phyloP scores from a whole-genome alignment of 164 flowering plant species.

The Warburgia ugandensis region DNA sequence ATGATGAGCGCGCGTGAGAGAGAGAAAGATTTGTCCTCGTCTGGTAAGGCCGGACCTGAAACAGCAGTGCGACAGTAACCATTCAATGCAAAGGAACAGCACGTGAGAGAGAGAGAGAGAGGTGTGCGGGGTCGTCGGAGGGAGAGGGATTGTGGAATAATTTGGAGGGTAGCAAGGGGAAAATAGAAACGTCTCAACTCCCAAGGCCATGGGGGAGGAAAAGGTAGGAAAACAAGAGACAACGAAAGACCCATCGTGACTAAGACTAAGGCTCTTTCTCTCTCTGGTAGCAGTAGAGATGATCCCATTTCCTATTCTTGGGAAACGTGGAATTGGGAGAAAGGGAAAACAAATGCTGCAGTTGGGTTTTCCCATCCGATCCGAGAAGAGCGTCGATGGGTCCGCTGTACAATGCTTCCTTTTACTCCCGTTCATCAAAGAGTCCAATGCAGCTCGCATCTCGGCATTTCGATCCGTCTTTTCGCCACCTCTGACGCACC shows the following conservation, averaged over 20 bases:
- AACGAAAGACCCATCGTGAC: too few species aligned
- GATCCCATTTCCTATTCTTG: too few species aligned
- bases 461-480: conserved; percentile 14
- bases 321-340: not conserved
- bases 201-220: too few species aligned
- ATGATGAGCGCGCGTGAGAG: too few species aligned
- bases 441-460: not conserved
- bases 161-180: too few species aligned
- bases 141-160: too few species aligned
- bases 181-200: too few species aligned
- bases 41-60: conserved; percentile 2
- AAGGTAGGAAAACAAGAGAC: too few species aligned
- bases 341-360: not conserved
- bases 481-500: conserved; percentile 14
- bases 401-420: conserved; percentile 2
- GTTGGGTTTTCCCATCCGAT: conserved; percentile 1
- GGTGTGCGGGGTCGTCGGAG: too few species aligned
- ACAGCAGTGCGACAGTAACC: conserved; percentile 3
- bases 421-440: not conserved
- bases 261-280: too few species aligned
- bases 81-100: conserved; percentile 2
- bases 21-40: too few species aligned
- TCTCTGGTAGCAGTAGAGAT: too few species aligned
- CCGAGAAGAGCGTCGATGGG: conserved; percentile 14
- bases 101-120: conserved; percentile 5